Evolutionary conservation across 352 stramenopile genomes (phyloP).

Genomic region (Phytophthora vignae): DNA sequence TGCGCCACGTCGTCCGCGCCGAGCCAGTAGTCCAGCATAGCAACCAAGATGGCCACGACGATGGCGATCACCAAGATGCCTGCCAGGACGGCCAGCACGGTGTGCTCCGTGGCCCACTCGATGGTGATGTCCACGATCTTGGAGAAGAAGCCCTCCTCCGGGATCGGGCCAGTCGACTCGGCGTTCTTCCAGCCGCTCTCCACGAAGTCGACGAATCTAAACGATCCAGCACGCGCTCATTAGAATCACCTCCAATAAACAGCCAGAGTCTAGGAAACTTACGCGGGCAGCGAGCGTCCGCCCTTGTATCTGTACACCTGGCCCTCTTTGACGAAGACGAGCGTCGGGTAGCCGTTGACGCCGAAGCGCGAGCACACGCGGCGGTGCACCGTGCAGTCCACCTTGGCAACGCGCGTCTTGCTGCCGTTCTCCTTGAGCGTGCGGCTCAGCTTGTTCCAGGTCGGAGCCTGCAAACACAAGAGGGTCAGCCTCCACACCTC

Average conservation of each 20-base stretch:
- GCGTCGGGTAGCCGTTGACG: slow-evolving; percentile 80
- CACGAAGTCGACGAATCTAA: slow-evolving; percentile 66
- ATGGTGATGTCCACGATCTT: slow-evolving; percentile 67
- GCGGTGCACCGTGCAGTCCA: slow-evolving; percentile 82
- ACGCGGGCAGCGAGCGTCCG: slow-evolving; percentile 70
- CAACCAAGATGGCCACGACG: slow-evolving; percentile 73
- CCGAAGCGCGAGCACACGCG: slow-evolving; percentile 86
- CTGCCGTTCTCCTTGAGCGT: slow-evolving; percentile 69
- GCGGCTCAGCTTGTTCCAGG: slow-evolving; percentile 83
- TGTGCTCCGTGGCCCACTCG: slow-evolving; percentile 79
- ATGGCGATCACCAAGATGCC: slow-evolving; percentile 69
- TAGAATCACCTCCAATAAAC: not conserved
- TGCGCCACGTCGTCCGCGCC: slow-evolving; percentile 67
- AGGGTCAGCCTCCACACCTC: not conserved
- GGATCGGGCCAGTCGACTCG: slow-evolving; percentile 62
- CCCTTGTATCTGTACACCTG: slow-evolving; percentile 85
- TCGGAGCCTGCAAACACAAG: slow-evolving; percentile 33
- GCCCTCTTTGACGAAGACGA: slow-evolving; percentile 81
- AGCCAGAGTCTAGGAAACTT: slow-evolving; percentile 15
- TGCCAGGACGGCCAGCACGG: slow-evolving; percentile 62
- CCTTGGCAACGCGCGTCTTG: slow-evolving; percentile 68
- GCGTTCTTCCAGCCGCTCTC: slow-evolving; percentile 64
- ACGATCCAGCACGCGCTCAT: not conserved
- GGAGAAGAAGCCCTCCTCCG: slow-evolving; percentile 69
- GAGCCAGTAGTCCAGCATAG: slow-evolving; percentile 78